These are phyloP conservation scores for Penicillium goetzii DNA, from an alignment of 495 filamentous ascomycete species.

Conservation along the genomic window DNA sequence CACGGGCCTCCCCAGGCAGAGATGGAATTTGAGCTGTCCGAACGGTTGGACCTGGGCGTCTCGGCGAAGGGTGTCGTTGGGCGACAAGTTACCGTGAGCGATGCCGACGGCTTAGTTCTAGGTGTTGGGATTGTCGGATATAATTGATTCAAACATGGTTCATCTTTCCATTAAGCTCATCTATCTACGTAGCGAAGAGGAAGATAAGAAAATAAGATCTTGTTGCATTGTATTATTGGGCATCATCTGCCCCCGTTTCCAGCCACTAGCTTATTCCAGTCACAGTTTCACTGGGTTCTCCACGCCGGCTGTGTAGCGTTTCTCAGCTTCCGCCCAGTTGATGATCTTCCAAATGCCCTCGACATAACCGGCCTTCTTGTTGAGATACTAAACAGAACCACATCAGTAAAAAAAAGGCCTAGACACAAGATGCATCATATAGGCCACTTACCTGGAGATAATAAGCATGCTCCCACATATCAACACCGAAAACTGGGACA, in stretches of 20 bases:
- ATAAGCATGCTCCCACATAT: conserved; percentile 96
- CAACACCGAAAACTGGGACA: conserved; percentile 82
- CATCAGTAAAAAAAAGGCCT: background rate
- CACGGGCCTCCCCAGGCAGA: conserved; percentile 6
- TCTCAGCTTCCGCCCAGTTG: conserved; percentile 92
- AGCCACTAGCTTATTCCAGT: background rate
- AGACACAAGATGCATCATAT: background rate
- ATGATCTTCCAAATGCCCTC: conserved; percentile 92
- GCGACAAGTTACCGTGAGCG: conserved; percentile 39
- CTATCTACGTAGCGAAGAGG: conserved; percentile 1
- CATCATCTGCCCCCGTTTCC: background rate
- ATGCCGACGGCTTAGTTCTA: conserved; percentile 31
- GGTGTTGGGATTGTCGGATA: conserved; percentile 46
- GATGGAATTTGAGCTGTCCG: conserved; percentile 57
- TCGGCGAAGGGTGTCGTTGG: conserved; percentile 49
- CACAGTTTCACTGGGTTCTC: conserved; percentile 35
- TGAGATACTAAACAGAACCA: conserved; percentile 73
- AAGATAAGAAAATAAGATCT: conserved; percentile 12
- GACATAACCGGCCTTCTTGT: conserved; percentile 96
- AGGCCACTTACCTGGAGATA: conserved; percentile 54
- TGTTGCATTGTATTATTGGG: conserved; percentile 5
- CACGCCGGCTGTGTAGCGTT: conserved; percentile 60
- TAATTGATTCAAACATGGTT: conserved; percentile 32
- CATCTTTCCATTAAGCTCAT: background rate
- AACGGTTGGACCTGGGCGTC: conserved; percentile 59